Conservation (phyloP, 2,329 filamentous ascomycete species). For the Alternaria viburni region DNA sequence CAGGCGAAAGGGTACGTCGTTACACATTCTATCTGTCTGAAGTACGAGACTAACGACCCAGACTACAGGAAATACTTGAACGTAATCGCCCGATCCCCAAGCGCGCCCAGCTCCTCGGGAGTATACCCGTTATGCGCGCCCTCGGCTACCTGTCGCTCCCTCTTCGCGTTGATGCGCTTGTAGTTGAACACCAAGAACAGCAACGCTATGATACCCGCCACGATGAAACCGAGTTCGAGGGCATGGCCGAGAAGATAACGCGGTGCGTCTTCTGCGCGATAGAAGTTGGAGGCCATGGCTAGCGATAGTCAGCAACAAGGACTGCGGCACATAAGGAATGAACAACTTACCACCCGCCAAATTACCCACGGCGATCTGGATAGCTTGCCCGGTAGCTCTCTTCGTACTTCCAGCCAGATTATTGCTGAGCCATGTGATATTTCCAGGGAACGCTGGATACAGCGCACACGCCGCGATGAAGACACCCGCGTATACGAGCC, state of each 20-base stretch:
- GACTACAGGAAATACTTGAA: slow-evolving; percentile 66
- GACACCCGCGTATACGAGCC: slow-evolving; percentile 46
- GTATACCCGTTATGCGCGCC: slow-evolving; percentile 51
- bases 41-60: not conserved
- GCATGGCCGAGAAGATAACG: slow-evolving; percentile 60
- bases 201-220: slow-evolving; percentile 54
- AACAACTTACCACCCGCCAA: slow-evolving; percentile 41
- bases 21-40: not conserved
- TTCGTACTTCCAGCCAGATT: slow-evolving; percentile 62
- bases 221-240: slow-evolving; percentile 59
- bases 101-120: slow-evolving; percentile 61
- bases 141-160: slow-evolving; percentile 49
- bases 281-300: slow-evolving; percentile 77
- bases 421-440: slow-evolving; percentile 61
- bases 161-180: slow-evolving; percentile 63
- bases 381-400: slow-evolving; percentile 55
- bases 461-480: slow-evolving; percentile 47
- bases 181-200: slow-evolving; percentile 60
- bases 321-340: not conserved
- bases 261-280: slow-evolving; percentile 60
- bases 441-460: slow-evolving; percentile 48
- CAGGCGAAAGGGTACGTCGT: not conserved
- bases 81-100: slow-evolving; percentile 67
- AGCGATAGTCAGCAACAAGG: slow-evolving; percentile 11
- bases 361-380: slow-evolving; percentile 59